Conservation (phyloP, 352 stramenopile genomes). For the Phytophthora sp. region DNA sequence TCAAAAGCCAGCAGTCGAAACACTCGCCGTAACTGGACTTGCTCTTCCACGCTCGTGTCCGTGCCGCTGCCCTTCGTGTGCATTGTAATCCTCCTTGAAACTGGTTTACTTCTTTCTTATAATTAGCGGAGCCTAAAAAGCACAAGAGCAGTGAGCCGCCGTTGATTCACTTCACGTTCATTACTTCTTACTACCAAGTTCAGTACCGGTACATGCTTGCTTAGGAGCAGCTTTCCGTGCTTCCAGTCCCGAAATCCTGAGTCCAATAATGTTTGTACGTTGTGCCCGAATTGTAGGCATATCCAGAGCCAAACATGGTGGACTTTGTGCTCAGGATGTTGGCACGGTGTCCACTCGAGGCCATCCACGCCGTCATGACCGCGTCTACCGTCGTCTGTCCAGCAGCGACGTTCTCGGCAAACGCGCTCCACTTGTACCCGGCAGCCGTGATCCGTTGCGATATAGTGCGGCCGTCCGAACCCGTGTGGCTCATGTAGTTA, state of each 20-base stretch:
- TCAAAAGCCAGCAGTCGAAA: slow-evolving; percentile 78
- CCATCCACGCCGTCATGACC: slow-evolving; percentile 41
- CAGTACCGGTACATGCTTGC: too few species aligned
- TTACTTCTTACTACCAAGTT: background rate
- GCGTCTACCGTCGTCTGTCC: slow-evolving; percentile 31
- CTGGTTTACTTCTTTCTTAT: background rate
- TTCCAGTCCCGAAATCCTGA: slow-evolving; percentile 46
- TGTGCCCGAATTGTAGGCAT: slow-evolving; percentile 21
- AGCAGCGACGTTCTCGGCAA: slow-evolving; percentile 43
- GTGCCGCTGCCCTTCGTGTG: slow-evolving; percentile 26
- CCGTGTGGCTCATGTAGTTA: slow-evolving; percentile 52
- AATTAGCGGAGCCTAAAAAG: background rate
- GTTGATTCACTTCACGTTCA: background rate
- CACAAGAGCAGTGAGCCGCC: too few species aligned
- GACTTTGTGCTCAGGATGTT: slow-evolving; percentile 38
- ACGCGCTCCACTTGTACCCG: slow-evolving; percentile 45
- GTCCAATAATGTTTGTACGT: slow-evolving; percentile 56
- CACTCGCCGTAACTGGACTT: slow-evolving; percentile 74
- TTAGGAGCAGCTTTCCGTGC: slow-evolving; percentile 1
- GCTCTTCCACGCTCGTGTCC: slow-evolving; percentile 71
- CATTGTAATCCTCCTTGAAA: slow-evolving; percentile 7
- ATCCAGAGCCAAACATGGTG: slow-evolving; percentile 41
- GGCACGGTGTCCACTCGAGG: slow-evolving; percentile 22
- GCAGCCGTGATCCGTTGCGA: slow-evolving; percentile 37
- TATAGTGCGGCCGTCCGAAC: slow-evolving; percentile 45